Conservation (phyloP, 176 grass and related monocot species). For the Poa annua region DNA sequence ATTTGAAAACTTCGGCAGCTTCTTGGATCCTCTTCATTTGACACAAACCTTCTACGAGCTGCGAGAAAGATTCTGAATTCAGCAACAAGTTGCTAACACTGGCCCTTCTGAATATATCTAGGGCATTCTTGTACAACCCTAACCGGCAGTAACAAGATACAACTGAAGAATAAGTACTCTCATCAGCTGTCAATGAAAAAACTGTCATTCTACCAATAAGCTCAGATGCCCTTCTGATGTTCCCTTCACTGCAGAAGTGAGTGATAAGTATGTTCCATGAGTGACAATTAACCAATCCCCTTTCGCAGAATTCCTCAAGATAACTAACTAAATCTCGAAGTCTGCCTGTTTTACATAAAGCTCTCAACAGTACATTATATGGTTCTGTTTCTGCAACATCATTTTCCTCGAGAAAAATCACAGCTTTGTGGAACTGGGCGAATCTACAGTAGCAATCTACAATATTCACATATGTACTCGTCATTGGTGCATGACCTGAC, state of each 20-base stretch:
- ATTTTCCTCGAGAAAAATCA: constrained; percentile 58
- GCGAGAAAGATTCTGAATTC: constrained; percentile 57
- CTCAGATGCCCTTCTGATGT: constrained; percentile 55
- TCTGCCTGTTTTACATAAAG: constrained; percentile 40
- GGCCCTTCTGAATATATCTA: constrained; percentile 48
- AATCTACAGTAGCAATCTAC: constrained; percentile 52
- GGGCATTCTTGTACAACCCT: constrained; percentile 45
- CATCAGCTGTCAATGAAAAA: constrained; percentile 59
- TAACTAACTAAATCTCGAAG: constrained; percentile 44
- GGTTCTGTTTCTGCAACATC: constrained; percentile 48
- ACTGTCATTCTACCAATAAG: constrained; percentile 64
- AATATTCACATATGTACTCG: constrained; percentile 43
- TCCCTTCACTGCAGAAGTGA: constrained; percentile 48
- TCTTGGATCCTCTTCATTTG: constrained; percentile 41
- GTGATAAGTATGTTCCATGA: constrained; percentile 62
- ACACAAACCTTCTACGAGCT: constrained; percentile 63
- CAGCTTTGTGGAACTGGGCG: constrained; percentile 42
- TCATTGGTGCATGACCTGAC: constrained; percentile 40
- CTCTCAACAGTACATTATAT: constrained; percentile 57
- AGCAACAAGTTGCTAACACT: constrained; percentile 48
- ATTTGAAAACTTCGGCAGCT: constrained; percentile 55
- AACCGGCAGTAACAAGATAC: constrained; percentile 64
- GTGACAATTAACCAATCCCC: constrained; percentile 37
- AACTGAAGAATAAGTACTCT: constrained; percentile 53
- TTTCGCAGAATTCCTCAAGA: constrained; percentile 41